Conservation (phyloP, 768 basidiomycete species). For the Trametes cinnabarina region DNA sequence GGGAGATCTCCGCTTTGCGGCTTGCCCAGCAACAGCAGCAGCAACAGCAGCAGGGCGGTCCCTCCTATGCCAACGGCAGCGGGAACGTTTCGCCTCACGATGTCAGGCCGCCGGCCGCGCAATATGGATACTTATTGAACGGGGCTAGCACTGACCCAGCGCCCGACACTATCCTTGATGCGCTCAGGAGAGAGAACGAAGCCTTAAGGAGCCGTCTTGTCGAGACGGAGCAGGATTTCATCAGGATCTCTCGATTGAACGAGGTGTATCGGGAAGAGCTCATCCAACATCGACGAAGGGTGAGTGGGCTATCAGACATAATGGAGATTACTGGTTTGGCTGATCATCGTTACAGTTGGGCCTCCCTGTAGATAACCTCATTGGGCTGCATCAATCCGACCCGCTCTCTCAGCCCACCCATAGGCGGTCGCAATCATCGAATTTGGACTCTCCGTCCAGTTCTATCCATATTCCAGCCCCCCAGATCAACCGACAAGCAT, state of each 20-base stretch:
- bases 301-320: conserved; percentile 39
- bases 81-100: conserved; percentile 26
- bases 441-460: conserved; percentile 45
- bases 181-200: conserved; percentile 79
- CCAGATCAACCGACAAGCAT: conserved; percentile 35
- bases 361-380: conserved; percentile 74
- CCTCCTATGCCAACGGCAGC: conserved; percentile 31
- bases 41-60: conserved; percentile 36
- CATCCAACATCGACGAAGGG: conserved; percentile 71
- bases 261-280: conserved; percentile 85
- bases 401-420: conserved; percentile 73
- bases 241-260: conserved; percentile 70
- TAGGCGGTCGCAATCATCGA: conserved; percentile 44
- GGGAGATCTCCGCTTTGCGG: conserved; percentile 67
- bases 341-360: conserved; percentile 43
- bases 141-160: conserved; percentile 31
- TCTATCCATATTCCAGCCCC: conserved; percentile 37
- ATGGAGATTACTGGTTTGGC: too few relatives aligned
- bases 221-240: conserved; percentile 75
- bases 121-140: conserved; percentile 7
- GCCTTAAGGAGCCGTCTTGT: conserved; percentile 62
- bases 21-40: conserved; percentile 51
- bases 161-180: conserved; percentile 65
- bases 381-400: conserved; percentile 65
- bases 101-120: conserved; percentile 4